Evolutionary conservation across 305 asterid genomes (phyloP).

Genomic region (Fraxinus xanthoxyloides): DNA sequence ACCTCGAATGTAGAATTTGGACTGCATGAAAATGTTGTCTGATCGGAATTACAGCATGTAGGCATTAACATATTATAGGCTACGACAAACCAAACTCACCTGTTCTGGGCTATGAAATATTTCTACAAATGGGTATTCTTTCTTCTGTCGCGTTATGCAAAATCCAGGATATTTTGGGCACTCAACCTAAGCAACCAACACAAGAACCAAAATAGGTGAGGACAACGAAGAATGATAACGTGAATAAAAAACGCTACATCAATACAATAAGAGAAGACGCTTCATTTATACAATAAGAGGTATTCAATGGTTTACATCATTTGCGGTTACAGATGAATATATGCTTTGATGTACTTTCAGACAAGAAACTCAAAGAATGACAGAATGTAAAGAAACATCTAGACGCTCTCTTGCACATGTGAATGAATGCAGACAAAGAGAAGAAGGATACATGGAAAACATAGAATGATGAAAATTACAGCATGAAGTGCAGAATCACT

Average conservation of each 20-base stretch:
- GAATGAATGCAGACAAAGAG: not conserved
- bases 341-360: not conserved
- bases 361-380: not conserved
- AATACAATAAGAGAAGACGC: not conserved
- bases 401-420: not conserved
- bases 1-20: not conserved
- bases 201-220: conserved; percentile 18
- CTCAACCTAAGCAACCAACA: conserved; percentile 62
- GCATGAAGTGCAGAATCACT: not conserved
- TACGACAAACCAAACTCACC: conserved; percentile 34
- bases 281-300: not conserved
- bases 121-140: conserved; percentile 89
- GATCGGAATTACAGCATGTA: not conserved
- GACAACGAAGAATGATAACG: not conserved
- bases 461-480: not conserved
- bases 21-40: not conserved
- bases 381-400: not conserved
- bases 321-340: not conserved
- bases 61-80: conserved; percentile 1
- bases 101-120: conserved; percentile 87
- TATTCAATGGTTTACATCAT: not conserved
- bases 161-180: conserved; percentile 96
- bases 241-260: not conserved
- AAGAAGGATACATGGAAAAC: not conserved
- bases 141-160: conserved; percentile 88